A percentile compares a stretch with the other conserved stretches of the same genome.
Conservation (phyloP, 768 basidiomycete genomes). For the Pleurotus pulmonarius region DNA sequence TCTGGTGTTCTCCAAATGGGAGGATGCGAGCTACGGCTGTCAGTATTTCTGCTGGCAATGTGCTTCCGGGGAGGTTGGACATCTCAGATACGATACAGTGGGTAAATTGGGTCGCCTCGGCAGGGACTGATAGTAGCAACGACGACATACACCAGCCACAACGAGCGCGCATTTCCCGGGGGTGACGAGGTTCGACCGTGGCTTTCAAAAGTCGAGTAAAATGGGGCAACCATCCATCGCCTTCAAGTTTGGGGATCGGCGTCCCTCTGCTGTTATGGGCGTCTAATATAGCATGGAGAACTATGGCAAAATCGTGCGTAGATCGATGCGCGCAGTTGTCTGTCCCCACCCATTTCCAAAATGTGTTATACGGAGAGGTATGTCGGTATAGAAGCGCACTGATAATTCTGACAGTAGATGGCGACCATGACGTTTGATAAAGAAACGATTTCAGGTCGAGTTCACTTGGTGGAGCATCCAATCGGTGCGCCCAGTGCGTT, state of each 20-base stretch:
- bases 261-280: slow-evolving; percentile 15
- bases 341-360: slow-evolving; percentile 38
- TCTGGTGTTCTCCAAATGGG: slow-evolving; percentile 15
- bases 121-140: slow-evolving; percentile 22
- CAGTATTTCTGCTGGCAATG: slow-evolving; percentile 25
- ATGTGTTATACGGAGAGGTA: slow-evolving; percentile 18
- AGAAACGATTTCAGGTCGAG: slow-evolving; percentile 34
- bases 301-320: slow-evolving; percentile 27
- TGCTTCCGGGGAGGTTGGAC: slow-evolving; percentile 18
- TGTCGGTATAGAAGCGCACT: slow-evolving; percentile 40
- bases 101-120: slow-evolving; percentile 16
- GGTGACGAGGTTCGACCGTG: slow-evolving; percentile 12
- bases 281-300: slow-evolving; percentile 49
- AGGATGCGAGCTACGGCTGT: slow-evolving; percentile 26
- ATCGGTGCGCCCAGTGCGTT: slow-evolving; percentile 29
- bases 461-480: slow-evolving; percentile 13
- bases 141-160: slow-evolving; percentile 24
- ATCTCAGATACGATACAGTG: slow-evolving; percentile 23
- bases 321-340: slow-evolving; percentile 19
- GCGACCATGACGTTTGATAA: slow-evolving; percentile 36
- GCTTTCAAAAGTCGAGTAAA: slow-evolving; percentile 21
- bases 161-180: slow-evolving; percentile 13
- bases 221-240: slow-evolving; percentile 25
- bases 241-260: slow-evolving; percentile 11
- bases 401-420: slow-evolving; percentile 40